phyloP scores from a whole-genome alignment of 2,329 filamentous ascomycete genomes.

The Sphaceloma murrayae region DNA sequence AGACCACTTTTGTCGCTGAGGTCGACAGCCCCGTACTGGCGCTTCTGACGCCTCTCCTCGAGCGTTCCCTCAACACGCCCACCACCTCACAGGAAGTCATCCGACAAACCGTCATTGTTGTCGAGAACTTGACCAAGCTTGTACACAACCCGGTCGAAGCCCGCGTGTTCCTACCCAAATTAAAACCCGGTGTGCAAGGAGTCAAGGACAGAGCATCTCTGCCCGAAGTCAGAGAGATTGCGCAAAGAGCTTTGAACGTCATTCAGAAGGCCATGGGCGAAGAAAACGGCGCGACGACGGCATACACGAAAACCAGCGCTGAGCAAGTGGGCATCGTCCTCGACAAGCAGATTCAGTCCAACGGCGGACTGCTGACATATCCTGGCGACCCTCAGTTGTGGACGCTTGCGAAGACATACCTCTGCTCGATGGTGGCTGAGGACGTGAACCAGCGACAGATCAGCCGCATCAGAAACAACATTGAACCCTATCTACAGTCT shows the following conservation, averaged over 20 bases:
- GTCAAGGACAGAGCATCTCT: slow-evolving; percentile 83
- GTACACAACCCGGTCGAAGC: slow-evolving; percentile 95
- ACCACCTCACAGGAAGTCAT: slow-evolving; percentile 87
- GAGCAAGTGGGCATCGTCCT: slow-evolving; percentile 68
- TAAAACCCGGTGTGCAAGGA: slow-evolving; percentile 84
- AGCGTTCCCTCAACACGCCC: slow-evolving; percentile 86
- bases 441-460: slow-evolving; percentile 77
- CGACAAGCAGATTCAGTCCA: slow-evolving; percentile 64
- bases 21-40: slow-evolving; percentile 94
- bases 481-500: slow-evolving; percentile 66
- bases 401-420: slow-evolving; percentile 60
- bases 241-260: slow-evolving; percentile 67
- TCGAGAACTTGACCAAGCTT: slow-evolving; percentile 95
- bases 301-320: slow-evolving; percentile 55
- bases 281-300: slow-evolving; percentile 43
- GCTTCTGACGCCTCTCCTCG: slow-evolving; percentile 84
- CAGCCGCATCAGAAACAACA: slow-evolving; percentile 57
- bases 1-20: slow-evolving; percentile 96
- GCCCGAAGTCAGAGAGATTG: slow-evolving; percentile 88
- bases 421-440: slow-evolving; percentile 76
- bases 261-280: slow-evolving; percentile 88
- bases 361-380: slow-evolving; percentile 52
- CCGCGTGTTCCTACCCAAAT: slow-evolving; percentile 84
- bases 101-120: slow-evolving; percentile 89
- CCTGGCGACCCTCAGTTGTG: slow-evolving; percentile 54